Conservation (phyloP, 2,329 filamentous ascomycete genomes). For the Penicillium sp. region DNA sequence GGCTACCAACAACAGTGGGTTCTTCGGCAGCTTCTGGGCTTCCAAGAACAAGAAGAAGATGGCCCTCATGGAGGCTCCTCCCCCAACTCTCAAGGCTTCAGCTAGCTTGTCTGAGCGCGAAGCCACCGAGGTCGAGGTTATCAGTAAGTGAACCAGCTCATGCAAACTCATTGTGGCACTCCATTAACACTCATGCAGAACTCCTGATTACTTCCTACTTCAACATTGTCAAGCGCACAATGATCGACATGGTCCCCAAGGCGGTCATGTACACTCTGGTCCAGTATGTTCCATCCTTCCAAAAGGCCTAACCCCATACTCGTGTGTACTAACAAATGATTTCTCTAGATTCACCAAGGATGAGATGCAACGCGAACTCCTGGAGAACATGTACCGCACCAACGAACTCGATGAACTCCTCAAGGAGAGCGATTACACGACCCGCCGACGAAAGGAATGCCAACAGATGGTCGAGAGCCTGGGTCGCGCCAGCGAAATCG, state of each 20-base stretch:
- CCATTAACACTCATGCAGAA: slow-evolving; percentile 53
- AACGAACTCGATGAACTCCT: slow-evolving; percentile 89
- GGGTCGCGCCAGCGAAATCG: slow-evolving; percentile 87
- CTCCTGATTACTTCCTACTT: slow-evolving; percentile 95
- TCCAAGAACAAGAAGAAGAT: slow-evolving; percentile 99
- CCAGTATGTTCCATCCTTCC: slow-evolving; percentile 61
- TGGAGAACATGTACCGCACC: slow-evolving; percentile 95
- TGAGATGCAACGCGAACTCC: slow-evolving; percentile 94
- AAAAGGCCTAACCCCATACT: too few species aligned
- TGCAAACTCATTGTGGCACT: neutral
- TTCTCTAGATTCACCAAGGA: slow-evolving; percentile 79
- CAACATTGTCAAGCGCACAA: slow-evolving; percentile 95
- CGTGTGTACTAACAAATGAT: slow-evolving; percentile 13
- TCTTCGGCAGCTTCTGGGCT: slow-evolving; percentile 98
- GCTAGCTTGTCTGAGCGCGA: slow-evolving; percentile 92
- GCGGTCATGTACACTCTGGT: slow-evolving; percentile 98
- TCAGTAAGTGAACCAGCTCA: slow-evolving; percentile 63
- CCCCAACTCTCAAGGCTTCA: slow-evolving; percentile 87
- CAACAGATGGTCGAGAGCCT: slow-evolving; percentile 98
- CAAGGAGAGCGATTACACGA: slow-evolving; percentile 97
- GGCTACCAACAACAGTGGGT: slow-evolving; percentile 64
- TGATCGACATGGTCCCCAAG: slow-evolving; percentile 99
- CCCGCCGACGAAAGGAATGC: slow-evolving; percentile 93
- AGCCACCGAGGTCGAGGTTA: slow-evolving; percentile 93
- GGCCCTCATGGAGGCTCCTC: slow-evolving; percentile 97